Percentiles rank a stretch among this genome's conserved stretches.
phyloP scores from a whole-genome alignment of 495 filamentous ascomycete species.

The Aspergillus egyptiacus region DNA sequence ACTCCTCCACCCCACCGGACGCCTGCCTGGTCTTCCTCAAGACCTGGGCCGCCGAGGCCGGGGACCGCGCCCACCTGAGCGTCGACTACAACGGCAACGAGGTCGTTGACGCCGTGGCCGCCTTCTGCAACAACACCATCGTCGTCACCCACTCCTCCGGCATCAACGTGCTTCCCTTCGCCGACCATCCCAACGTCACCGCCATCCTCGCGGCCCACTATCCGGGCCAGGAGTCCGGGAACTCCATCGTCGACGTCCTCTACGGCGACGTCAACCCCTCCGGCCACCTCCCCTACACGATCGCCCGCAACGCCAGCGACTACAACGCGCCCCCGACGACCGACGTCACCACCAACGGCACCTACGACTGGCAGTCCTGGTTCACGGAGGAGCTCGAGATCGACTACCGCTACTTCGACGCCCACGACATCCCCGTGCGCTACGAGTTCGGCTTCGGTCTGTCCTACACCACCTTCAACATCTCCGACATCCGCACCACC shows the following conservation, averaged over 20 bases:
- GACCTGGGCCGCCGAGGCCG: slow-evolving; percentile 18
- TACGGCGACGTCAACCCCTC: slow-evolving; percentile 68
- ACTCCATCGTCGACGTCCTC: slow-evolving; percentile 65
- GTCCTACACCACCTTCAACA: slow-evolving; percentile 59
- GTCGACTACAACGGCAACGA: background rate
- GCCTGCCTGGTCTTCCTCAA: slow-evolving; percentile 57
- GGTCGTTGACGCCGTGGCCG: background rate
- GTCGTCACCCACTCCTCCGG: slow-evolving; percentile 7
- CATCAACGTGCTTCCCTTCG: slow-evolving; percentile 22
- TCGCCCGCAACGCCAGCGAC: slow-evolving; percentile 63
- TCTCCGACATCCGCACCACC: slow-evolving; percentile 27
- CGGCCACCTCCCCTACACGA: slow-evolving; percentile 73
- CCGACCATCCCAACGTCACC: slow-evolving; percentile 57
- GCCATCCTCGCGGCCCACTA: slow-evolving; percentile 69
- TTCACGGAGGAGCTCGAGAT: slow-evolving; percentile 52
- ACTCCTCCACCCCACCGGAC: slow-evolving; percentile 39
- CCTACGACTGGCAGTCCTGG: slow-evolving; percentile 62
- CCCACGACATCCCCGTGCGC: slow-evolving; percentile 47
- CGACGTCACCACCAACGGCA: slow-evolving; percentile 28
- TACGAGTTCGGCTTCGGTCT: slow-evolving; percentile 69
- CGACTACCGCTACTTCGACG: slow-evolving; percentile 64
- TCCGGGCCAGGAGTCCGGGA: slow-evolving; percentile 72
- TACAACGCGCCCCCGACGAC: slow-evolving; percentile 43
- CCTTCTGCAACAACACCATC: slow-evolving; percentile 2
- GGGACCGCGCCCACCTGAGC: background rate